Conservation (phyloP, 164 flowering plant genomes). For the Pachysandra terminalis region DNA sequence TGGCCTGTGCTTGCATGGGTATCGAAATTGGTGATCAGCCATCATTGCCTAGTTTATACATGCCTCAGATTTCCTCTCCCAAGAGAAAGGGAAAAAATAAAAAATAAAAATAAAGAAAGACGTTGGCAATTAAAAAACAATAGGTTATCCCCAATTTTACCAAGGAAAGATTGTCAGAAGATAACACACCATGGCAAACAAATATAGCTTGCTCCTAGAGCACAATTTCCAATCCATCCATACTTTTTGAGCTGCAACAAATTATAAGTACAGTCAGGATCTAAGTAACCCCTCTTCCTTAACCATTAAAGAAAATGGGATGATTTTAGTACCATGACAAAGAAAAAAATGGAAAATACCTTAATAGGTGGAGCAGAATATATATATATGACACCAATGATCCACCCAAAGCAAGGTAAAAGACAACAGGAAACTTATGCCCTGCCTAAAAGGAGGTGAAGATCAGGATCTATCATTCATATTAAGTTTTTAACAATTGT, state of each 20-base stretch:
- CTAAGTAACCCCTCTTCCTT: neutral
- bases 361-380: slow-evolving; percentile 98
- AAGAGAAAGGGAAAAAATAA: too few species aligned
- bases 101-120: too few species aligned
- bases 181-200: slow-evolving; percentile 83
- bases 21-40: too few species aligned
- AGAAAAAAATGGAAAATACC: slow-evolving; percentile 36
- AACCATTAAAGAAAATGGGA: slow-evolving; percentile 2
- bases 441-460: slow-evolving; percentile 60
- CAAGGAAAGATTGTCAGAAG: slow-evolving; percentile 4
- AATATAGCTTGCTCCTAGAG: slow-evolving; percentile 94
- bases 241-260: slow-evolving; percentile 86
- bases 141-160: neutral
- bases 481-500: neutral
- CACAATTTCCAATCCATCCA: slow-evolving; percentile 97
- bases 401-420: slow-evolving; percentile 94
- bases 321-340: neutral
- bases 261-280: neutral
- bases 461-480: too few species aligned
- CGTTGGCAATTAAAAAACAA: too few species aligned
- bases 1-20: too few species aligned
- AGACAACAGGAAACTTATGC: slow-evolving; percentile 67
- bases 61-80: too few species aligned
- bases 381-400: slow-evolving; percentile 79
- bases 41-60: too few species aligned